phyloP scores from a whole-genome alignment of 495 filamentous ascomycete genomes.

The Lichenothelia convexa region DNA sequence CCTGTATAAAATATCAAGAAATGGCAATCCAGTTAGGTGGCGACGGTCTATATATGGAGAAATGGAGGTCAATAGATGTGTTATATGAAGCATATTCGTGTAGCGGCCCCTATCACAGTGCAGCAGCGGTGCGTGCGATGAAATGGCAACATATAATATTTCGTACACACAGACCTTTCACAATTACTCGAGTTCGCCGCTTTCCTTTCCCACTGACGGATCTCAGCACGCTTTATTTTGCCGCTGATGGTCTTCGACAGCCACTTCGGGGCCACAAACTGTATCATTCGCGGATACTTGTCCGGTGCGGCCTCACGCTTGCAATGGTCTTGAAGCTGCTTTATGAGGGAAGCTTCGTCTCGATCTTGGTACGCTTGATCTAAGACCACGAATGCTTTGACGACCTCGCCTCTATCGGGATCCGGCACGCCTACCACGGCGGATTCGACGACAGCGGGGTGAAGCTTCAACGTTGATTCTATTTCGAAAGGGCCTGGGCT shows the following conservation, averaged over 20 bases:
- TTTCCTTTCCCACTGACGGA: too few relatives aligned
- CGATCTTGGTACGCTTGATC: slow-evolving; percentile 1
- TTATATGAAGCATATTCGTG: too few relatives aligned
- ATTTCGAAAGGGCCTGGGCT: slow-evolving; percentile 14
- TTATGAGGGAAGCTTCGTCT: slow-evolving; percentile 2
- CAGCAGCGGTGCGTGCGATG: too few relatives aligned
- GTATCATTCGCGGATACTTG: slow-evolving; percentile 12
- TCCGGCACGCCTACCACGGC: slow-evolving; percentile 12
- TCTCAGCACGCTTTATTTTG: slow-evolving; percentile 12
- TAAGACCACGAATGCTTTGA: slow-evolving; percentile 11
- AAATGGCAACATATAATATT: too few relatives aligned
- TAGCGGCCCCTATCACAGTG: too few relatives aligned
- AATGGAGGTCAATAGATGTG: too few relatives aligned
- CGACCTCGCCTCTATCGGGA: slow-evolving; percentile 7
- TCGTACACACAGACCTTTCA: too few relatives aligned
- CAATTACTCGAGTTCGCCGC: too few relatives aligned
- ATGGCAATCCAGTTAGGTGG: too few relatives aligned
- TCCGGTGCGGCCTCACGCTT: slow-evolving; percentile 11
- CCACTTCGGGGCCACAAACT: slow-evolving; percentile 8
- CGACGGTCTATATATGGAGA: too few relatives aligned
- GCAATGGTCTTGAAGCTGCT: slow-evolving; percentile 11
- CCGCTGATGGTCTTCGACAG: slow-evolving; percentile 13
- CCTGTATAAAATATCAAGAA: too few relatives aligned
- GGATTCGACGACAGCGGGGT: slow-evolving; percentile 9
- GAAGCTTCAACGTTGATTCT: slow-evolving; percentile 10